Evolutionary conservation across 371 early-diverging fungal species (phyloP), one percentile per base, ranked within the genome.

Genomic region (Syncephalis fuscata): DNA sequence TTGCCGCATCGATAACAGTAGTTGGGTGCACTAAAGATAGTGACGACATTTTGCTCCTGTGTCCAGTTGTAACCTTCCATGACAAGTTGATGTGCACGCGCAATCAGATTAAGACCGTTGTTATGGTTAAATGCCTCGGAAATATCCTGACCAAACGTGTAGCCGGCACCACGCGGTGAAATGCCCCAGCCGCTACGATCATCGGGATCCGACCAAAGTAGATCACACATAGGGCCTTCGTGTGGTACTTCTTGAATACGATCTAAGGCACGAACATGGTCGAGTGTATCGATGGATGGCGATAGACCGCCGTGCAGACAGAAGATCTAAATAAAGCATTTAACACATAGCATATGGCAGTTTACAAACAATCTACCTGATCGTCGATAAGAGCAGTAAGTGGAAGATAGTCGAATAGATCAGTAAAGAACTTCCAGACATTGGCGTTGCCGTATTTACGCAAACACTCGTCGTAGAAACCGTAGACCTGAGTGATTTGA

Each of bases 281-380:
- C 99, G 32, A 99, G 66, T 11, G 95, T 91, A 64, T 86, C 89
- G 52, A 99, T 88, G 24, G 91, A 88, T 15, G 99, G 99, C 20
- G 95, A 94, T 42, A 99, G 67, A 41, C 99, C 99, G 47, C 99
- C 99, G 69, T 99, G 99, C 45, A 97, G 82, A 73, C 99, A 99
- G 65, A 99, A 92, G 51, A 89, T 87, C 80, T 73, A 32, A n/a
- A 61, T 54, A 38, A 57, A 61, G 63, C 64, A 56, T 26, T 21
- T 25, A n/a, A 45, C 45, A 19, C 17, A 46, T 27, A 48, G 57
- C n/a, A 32, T 19, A 26, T 11, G 25, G 47, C 10, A 16, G 17
- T 32, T 4, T 4, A 32, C 11, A 32, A 10, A n/a, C n/a, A 25
- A 44, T 47, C 11, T 48, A 82, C 83, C 63, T 32, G 41, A 21